phyloP scores from a whole-genome alignment of 345 rosid species.

The Rhodomyrtus tomentosa region DNA sequence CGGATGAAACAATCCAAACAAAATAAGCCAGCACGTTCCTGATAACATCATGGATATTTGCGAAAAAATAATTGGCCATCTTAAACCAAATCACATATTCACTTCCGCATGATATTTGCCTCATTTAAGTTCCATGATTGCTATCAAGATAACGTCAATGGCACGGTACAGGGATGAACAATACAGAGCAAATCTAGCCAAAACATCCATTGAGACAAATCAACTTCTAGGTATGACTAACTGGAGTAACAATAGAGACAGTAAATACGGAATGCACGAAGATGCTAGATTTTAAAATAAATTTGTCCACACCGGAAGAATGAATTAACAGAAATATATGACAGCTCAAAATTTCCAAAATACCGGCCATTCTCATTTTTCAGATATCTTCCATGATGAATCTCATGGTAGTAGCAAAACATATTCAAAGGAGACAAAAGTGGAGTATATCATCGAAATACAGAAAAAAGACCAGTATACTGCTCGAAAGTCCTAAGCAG shows the following conservation, averaged over 20 bases:
- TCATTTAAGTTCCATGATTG: background rate
- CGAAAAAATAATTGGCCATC: background rate
- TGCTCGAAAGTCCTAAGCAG: background rate
- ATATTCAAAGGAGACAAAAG: background rate
- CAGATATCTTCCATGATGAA: background rate
- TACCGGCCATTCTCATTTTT: background rate
- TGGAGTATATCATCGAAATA: background rate
- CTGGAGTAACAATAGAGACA: background rate
- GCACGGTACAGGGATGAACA: background rate
- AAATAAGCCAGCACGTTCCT: background rate
- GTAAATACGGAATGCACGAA: background rate
- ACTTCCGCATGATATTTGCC: background rate
- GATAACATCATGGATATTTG: background rate
- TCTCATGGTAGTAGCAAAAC: background rate
- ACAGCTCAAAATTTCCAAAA: background rate
- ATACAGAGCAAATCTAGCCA: background rate
- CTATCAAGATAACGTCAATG: background rate
- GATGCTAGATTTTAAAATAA: background rate
- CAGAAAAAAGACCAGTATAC: background rate
- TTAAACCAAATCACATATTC: background rate
- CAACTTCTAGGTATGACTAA: background rate
- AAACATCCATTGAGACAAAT: background rate
- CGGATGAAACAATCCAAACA: background rate
- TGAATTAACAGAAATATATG: background rate
- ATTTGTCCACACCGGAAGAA: background rate